phyloP scores from a whole-genome alignment of 768 basidiomycete genomes.

The Agrocybe praecox region DNA sequence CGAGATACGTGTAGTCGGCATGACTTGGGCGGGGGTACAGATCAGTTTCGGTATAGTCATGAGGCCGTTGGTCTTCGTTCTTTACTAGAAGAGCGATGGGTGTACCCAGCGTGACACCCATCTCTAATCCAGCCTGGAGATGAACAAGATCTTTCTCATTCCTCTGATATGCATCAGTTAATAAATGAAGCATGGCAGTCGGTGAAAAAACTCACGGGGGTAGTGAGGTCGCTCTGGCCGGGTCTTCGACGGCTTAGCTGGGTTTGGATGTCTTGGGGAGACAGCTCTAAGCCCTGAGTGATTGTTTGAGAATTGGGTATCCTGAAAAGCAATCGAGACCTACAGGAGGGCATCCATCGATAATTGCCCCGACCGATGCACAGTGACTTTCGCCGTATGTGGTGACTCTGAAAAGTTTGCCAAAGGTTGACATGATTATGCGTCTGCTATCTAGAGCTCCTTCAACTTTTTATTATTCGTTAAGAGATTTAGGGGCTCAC shows the following conservation, averaged over 20 bases:
- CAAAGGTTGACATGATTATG: conserved; percentile 81
- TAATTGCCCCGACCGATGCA: conserved; percentile 93
- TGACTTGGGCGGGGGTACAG: conserved; percentile 96
- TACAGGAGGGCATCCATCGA: conserved; percentile 97
- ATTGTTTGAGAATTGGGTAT: background rate
- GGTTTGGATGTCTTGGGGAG: conserved; percentile 82
- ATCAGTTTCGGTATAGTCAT: conserved; percentile 99
- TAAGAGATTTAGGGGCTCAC: background rate
- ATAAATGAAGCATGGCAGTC: background rate
- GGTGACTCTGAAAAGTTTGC: conserved; percentile 88
- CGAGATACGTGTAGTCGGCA: conserved; percentile 96
- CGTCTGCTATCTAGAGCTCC: background rate
- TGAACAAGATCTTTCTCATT: conserved; percentile 95
- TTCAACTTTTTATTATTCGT: background rate
- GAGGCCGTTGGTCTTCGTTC: conserved; percentile 97
- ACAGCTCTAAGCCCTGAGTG: conserved; percentile 76
- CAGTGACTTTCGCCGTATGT: conserved; percentile 99
- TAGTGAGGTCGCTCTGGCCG: conserved; percentile 95
- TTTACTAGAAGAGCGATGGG: conserved; percentile 96
- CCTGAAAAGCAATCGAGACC: conserved; percentile 20
- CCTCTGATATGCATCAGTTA: conserved; percentile 49
- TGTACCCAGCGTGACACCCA: conserved; percentile 94
- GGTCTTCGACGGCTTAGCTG: conserved; percentile 92
- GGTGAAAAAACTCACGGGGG: conserved; percentile 65
- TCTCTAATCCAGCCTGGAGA: conserved; percentile 92